These are phyloP conservation scores for Amaranthus palmeri DNA, from an alignment of 148 eudicot genomes.

Conservation along the genomic window DNA sequence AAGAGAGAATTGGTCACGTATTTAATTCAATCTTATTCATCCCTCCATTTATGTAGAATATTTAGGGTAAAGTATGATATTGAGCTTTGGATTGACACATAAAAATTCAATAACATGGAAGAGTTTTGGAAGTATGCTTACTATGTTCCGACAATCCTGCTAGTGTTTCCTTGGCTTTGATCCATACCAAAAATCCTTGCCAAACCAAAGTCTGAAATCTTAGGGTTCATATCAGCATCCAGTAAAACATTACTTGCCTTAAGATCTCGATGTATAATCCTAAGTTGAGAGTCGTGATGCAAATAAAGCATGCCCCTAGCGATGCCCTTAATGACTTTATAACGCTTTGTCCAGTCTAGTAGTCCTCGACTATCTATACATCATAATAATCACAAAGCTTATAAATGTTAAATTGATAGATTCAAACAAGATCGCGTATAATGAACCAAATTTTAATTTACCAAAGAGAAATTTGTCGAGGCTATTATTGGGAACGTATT, in stretches of 20 bases:
- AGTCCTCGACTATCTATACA: constrained; percentile 14
- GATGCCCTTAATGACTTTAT: constrained; percentile 24
- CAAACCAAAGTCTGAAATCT: constrained; percentile 37
- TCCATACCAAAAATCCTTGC: constrained; percentile 31
- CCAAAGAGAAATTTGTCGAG: constrained; percentile 28
- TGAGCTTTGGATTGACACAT: no score
- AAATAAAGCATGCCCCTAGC: constrained; percentile 29
- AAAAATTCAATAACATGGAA: not conserved
- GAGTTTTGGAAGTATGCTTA: constrained; percentile 6
- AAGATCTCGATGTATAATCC: constrained; percentile 34
- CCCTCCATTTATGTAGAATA: no score
- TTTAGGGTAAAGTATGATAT: no score
- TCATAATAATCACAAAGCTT: not conserved
- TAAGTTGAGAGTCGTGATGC: constrained; percentile 38
- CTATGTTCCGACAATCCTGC: constrained; percentile 38
- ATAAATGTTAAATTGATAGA: no score
- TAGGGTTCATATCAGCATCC: constrained; percentile 33
- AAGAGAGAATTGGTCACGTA: no score
- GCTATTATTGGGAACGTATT: constrained; percentile 27
- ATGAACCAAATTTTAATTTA: not conserved
- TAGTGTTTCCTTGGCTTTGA: constrained; percentile 31
- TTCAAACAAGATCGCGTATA: no score
- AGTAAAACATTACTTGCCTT: constrained; percentile 36
- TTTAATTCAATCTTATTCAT: no score
- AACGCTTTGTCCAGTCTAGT: constrained; percentile 19